These are phyloP conservation scores for Hypholoma fasciculare DNA, from an alignment of 768 basidiomycete species.

Conservation along the genomic window DNA sequence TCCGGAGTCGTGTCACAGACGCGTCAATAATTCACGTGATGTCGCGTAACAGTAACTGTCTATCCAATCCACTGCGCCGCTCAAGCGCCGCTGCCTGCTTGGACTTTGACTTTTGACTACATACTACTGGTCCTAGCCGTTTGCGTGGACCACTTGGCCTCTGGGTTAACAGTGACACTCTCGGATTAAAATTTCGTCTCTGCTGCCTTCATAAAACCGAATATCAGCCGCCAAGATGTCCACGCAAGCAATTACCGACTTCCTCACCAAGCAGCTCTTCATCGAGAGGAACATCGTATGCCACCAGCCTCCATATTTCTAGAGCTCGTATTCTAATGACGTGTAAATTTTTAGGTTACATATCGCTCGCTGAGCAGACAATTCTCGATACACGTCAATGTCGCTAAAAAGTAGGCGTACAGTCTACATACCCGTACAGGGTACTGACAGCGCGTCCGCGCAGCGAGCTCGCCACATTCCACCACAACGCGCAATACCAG, in stretches of 20 bases:
- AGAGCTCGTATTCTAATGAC: not conserved
- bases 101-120: too few species aligned
- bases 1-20: not conserved
- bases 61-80: too few species aligned
- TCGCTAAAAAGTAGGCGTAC: slow-evolving; percentile 69
- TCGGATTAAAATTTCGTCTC: not conserved
- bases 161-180: not conserved
- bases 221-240: slow-evolving; percentile 30
- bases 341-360: slow-evolving; percentile 58
- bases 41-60: too few species aligned
- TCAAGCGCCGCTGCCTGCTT: too few species aligned
- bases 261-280: slow-evolving; percentile 49
- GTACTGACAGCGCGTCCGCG: not conserved
- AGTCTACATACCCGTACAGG: not conserved
- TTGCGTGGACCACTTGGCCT: not conserved
- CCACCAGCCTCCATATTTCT: not conserved
- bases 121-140: too few species aligned
- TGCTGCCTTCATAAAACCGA: not conserved
- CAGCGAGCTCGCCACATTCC: slow-evolving; percentile 67
- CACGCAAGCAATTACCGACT: slow-evolving; percentile 42
- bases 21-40: not conserved
- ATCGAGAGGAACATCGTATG: slow-evolving; percentile 50
- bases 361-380: slow-evolving; percentile 75
- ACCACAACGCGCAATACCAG: slow-evolving; percentile 43
- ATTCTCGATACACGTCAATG: slow-evolving; percentile 71